These are phyloP conservation scores for Geotrichum aggregatum DNA, from an alignment of 1,139 yeast genomes.

Conservation along the genomic window DNA sequence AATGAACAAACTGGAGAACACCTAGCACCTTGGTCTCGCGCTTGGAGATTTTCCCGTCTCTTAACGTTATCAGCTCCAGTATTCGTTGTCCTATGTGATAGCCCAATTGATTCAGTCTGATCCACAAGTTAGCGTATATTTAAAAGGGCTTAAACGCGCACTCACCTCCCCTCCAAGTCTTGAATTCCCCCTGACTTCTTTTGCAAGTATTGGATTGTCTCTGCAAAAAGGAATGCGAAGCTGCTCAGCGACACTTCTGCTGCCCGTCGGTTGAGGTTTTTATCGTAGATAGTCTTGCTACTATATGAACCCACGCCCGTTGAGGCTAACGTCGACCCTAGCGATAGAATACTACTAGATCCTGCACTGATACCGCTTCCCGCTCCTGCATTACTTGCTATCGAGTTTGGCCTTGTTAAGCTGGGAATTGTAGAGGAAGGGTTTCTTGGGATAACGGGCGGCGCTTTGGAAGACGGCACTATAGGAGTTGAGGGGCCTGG, in stretches of 20 bases:
- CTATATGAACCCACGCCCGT: neutral
- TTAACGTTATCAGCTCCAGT: conserved; percentile 53
- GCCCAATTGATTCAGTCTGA: conserved; percentile 70
- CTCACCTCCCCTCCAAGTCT: conserved; percentile 57
- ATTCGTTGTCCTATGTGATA: conserved; percentile 61
- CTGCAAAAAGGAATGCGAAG: conserved; percentile 67
- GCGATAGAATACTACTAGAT: conserved; percentile 6
- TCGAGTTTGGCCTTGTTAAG: conserved; percentile 24
- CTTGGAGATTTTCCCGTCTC: conserved; percentile 65
- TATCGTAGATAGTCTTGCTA: conserved; percentile 53
- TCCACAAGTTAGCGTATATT: neutral
- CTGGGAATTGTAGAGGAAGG: conserved; percentile 35
- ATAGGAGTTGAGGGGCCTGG: conserved; percentile 34
- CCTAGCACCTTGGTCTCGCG: conserved; percentile 74
- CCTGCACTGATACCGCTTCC: neutral
- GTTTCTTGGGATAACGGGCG: conserved; percentile 34
- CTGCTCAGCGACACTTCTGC: conserved; percentile 65
- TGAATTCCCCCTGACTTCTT: conserved; percentile 63
- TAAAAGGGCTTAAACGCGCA: neutral
- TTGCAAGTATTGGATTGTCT: conserved; percentile 65
- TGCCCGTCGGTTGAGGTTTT: conserved; percentile 58
- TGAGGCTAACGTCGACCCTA: conserved; percentile 6
- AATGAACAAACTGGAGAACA: conserved; percentile 76
- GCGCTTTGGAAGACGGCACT: conserved; percentile 34
- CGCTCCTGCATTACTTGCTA: conserved; percentile 8